Percentiles rank a stretch among this genome's conserved stretches.
These are phyloP conservation scores for Populus hybrid DNA, from an alignment of 441 rosid genomes.

Conservation along the genomic window DNA sequence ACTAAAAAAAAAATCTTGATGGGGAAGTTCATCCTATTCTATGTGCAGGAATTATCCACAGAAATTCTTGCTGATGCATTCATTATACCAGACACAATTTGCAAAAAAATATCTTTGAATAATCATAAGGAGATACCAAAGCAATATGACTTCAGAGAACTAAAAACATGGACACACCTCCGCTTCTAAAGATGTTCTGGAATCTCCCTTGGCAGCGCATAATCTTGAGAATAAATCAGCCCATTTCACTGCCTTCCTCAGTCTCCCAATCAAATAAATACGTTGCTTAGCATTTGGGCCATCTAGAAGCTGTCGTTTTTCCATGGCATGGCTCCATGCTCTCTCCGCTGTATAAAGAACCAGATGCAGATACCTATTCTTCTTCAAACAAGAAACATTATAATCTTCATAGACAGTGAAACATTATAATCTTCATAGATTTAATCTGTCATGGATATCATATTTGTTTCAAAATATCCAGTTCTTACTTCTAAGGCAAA, in stretches of 20 bases:
- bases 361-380: constrained; percentile 82
- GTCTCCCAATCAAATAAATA: constrained; percentile 82
- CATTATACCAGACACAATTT: neutral
- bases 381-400: constrained; percentile 18
- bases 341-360: constrained; percentile 91
- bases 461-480: neutral
- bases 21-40: neutral
- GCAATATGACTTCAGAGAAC: constrained; percentile 1
- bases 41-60: neutral
- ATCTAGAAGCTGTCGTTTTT: constrained; percentile 93
- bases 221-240: constrained; percentile 73
- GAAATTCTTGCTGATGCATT: neutral
- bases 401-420: neutral
- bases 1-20: neutral
- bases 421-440: constrained; percentile 2
- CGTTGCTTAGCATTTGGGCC: constrained; percentile 91
- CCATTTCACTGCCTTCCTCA: constrained; percentile 97
- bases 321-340: constrained; percentile 99
- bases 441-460: neutral
- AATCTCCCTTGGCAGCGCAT: constrained; percentile 79
- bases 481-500: neutral
- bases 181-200: constrained; percentile 90
- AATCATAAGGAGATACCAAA: neutral
- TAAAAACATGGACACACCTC: constrained; percentile 47
- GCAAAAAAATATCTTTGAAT: neutral